Conservation (phyloP, 768 basidiomycete species). For the Daedaleopsis sinensis region DNA sequence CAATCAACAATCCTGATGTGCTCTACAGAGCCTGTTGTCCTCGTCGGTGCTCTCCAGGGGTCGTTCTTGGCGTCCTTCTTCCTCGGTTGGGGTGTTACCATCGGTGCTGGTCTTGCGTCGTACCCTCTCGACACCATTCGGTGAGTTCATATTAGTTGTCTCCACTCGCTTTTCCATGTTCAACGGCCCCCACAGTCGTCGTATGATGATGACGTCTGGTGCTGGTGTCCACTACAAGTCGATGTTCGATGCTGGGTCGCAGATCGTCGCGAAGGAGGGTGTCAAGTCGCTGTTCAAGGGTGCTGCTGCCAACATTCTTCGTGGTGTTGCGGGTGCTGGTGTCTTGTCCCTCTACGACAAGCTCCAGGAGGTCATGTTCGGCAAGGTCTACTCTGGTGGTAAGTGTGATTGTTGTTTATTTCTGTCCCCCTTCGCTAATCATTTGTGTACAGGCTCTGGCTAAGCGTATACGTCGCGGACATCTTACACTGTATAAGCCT, state of each 20-base stretch:
- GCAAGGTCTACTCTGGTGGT: slow-evolving; percentile 99
- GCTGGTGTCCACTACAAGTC: slow-evolving; percentile 96
- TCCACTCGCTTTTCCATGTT: background rate
- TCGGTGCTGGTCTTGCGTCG: slow-evolving; percentile 98
- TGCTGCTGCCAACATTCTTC: slow-evolving; percentile 89
- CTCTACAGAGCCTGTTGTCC: slow-evolving; percentile 87
- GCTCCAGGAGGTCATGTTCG: slow-evolving; percentile 93
- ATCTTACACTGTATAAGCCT: slow-evolving; percentile 31
- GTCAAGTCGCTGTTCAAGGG: slow-evolving; percentile 97
- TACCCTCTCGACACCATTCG: slow-evolving; percentile 93
- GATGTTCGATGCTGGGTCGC: slow-evolving; percentile 95
- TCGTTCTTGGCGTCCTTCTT: slow-evolving; percentile 96
- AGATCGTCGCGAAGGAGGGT: slow-evolving; percentile 97
- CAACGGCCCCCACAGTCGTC: slow-evolving; percentile 70
- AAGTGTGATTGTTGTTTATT: slow-evolving; percentile 27
- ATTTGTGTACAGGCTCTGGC: slow-evolving; percentile 40
- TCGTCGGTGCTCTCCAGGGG: slow-evolving; percentile 93
- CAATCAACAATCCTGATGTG: slow-evolving; percentile 20
- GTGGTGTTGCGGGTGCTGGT: slow-evolving; percentile 99
- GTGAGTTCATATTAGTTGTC: slow-evolving; percentile 39
- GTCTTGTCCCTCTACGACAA: slow-evolving; percentile 99
- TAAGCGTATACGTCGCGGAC: slow-evolving; percentile 34
- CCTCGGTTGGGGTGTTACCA: slow-evolving; percentile 99
- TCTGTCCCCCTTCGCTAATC: background rate
- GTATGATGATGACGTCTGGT: slow-evolving; percentile 99